Evolutionary conservation across 164 flowering plant genomes (phyloP).

Genomic region (Amborella trichopoda): DNA sequence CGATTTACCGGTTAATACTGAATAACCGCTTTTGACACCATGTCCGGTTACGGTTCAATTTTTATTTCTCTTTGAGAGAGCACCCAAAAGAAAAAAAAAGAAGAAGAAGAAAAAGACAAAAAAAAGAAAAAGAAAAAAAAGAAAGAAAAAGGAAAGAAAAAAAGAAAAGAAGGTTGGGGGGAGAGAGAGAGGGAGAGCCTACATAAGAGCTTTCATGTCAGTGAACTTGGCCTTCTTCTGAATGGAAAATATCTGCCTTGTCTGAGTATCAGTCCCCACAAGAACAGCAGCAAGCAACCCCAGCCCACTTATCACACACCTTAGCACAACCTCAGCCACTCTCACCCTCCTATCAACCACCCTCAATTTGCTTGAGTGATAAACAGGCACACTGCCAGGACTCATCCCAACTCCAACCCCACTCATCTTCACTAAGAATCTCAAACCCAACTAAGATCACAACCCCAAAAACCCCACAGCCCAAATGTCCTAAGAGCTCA

Average conservation of each 20-base stretch:
- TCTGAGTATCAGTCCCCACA: slow-evolving; percentile 63
- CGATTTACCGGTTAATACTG: too few species aligned
- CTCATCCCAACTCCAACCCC: slow-evolving; percentile 61
- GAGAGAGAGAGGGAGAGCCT: slow-evolving; percentile 15
- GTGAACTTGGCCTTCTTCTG: slow-evolving; percentile 68
- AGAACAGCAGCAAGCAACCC: slow-evolving; percentile 65
- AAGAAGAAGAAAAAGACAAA: neutral
- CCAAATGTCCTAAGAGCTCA: neutral
- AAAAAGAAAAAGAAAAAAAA: neutral
- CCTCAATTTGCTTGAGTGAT: slow-evolving; percentile 30
- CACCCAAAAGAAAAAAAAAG: neutral
- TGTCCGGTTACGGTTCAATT: too few species aligned
- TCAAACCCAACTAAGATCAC: neutral
- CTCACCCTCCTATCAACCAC: slow-evolving; percentile 60
- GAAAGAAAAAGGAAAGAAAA: neutral
- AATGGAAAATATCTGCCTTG: slow-evolving; percentile 57
- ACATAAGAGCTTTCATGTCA: slow-evolving; percentile 93
- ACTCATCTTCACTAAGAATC: slow-evolving; percentile 28
- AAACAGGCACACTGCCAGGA: slow-evolving; percentile 70
- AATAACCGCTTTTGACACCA: too few species aligned
- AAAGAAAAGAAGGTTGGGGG: neutral
- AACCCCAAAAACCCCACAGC: neutral
- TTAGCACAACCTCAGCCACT: slow-evolving; percentile 55
- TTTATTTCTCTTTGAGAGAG: too few species aligned
- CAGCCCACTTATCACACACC: slow-evolving; percentile 64